A percentile compares a stretch with the other conserved stretches of the same genome.
phyloP scores from a whole-genome alignment of 2,329 filamentous ascomycete genomes.

The Paraphaeosphaeria minitans region DNA sequence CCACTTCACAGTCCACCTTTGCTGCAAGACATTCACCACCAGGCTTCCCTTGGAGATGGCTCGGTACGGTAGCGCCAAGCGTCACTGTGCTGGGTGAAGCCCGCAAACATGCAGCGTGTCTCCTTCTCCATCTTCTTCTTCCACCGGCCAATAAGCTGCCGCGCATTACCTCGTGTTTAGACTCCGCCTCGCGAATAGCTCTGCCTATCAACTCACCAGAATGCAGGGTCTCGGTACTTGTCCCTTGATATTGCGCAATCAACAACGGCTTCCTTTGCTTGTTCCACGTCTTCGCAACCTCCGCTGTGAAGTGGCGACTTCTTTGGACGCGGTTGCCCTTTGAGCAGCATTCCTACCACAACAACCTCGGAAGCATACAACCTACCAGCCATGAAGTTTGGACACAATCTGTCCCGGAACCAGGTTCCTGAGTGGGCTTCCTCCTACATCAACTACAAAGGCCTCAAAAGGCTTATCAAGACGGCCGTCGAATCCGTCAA shows the following conservation, averaged over 20 bases:
- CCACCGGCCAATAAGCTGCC: slow-evolving; percentile 9
- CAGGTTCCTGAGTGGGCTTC: slow-evolving; percentile 87
- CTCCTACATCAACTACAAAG: slow-evolving; percentile 87
- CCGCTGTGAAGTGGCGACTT: background rate
- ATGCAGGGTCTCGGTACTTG: slow-evolving; percentile 5
- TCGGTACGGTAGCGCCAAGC: slow-evolving; percentile 3
- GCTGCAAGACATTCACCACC: background rate
- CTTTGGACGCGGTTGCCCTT: background rate
- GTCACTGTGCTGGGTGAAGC: background rate
- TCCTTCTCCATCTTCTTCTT: slow-evolving; percentile 3
- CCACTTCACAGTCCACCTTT: slow-evolving; percentile 1
- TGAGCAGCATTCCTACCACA: background rate
- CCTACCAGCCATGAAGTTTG: slow-evolving; percentile 52
- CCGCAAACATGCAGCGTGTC: slow-evolving; percentile 8
- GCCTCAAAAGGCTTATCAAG: slow-evolving; percentile 94
- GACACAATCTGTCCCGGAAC: slow-evolving; percentile 70
- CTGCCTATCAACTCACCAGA: slow-evolving; percentile 1
- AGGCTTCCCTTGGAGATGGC: background rate
- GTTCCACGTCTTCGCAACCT: background rate
- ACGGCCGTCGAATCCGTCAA: slow-evolving; percentile 69
- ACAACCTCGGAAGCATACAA: background rate
- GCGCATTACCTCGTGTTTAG: background rate
- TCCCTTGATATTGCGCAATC: background rate
- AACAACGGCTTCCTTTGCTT: slow-evolving; percentile 2
- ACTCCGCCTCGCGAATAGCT: slow-evolving; percentile 2